Evolutionary conservation across 2,329 filamentous ascomycete genomes (phyloP).

Genomic region (Pseudopithomyces chartarum): DNA sequence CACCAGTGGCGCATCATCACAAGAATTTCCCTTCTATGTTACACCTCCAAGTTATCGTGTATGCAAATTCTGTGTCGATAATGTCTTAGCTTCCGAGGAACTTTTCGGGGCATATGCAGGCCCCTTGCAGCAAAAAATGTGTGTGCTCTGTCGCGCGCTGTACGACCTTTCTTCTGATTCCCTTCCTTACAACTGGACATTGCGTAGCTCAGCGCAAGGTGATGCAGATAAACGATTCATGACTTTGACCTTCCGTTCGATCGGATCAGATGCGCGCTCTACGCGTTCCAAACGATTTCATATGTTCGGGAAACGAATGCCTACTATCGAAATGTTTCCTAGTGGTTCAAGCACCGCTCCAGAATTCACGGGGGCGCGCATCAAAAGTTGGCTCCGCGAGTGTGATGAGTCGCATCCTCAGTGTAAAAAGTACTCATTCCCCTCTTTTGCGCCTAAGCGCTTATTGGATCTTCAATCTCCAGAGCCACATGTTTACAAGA

Average conservation of each 20-base stretch:
- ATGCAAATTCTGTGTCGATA: background rate
- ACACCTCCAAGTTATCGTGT: background rate
- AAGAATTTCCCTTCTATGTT: background rate
- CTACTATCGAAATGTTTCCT: background rate
- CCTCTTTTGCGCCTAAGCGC: background rate
- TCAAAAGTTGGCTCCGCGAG: background rate
- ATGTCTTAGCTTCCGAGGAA: background rate
- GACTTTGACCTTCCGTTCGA: background rate
- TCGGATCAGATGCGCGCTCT: background rate
- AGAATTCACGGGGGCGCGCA: too few species aligned
- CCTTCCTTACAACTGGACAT: background rate
- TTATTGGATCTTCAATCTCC: background rate
- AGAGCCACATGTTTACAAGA: background rate
- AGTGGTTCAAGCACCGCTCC: too few species aligned
- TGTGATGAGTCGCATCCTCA: background rate
- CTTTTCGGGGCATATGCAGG: background rate
- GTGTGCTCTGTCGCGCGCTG: background rate
- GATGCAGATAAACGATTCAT: background rate
- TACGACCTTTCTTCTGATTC: background rate
- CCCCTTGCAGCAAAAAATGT: background rate
- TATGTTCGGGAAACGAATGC: background rate
- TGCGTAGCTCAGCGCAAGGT: background rate
- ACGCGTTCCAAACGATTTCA: background rate
- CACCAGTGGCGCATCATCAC: background rate
- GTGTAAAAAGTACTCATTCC: conserved; percentile 16